Percentiles rank a stretch among this genome's conserved stretches.
phyloP scores from a whole-genome alignment of 1,139 yeast species.

The Scheffersomyces insectosa region DNA sequence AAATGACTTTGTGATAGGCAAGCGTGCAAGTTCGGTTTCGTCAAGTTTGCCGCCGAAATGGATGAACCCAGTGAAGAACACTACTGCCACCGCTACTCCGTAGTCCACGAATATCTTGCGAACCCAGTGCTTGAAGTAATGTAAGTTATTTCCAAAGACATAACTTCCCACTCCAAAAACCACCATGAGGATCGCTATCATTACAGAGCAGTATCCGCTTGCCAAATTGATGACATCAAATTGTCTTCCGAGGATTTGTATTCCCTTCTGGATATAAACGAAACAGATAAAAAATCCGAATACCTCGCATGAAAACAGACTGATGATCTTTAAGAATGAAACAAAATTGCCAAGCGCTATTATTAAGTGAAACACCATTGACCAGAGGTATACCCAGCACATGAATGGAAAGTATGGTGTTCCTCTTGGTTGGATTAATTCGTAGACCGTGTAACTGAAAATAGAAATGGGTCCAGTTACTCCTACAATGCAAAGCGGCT shows the following conservation, averaged over 20 bases:
- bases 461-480: constrained; percentile 95
- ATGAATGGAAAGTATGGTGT: constrained; percentile 86
- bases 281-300: constrained; percentile 90
- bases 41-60: constrained; percentile 82
- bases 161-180: constrained; percentile 70
- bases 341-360: constrained; percentile 74
- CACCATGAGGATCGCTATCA: constrained; percentile 71
- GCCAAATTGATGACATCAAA: constrained; percentile 49
- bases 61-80: constrained; percentile 88
- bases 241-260: constrained; percentile 75
- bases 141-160: constrained; percentile 59
- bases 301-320: constrained; percentile 85
- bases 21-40: constrained; percentile 49
- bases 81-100: constrained; percentile 77
- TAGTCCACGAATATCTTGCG: constrained; percentile 82
- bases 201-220: constrained; percentile 75
- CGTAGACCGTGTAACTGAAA: constrained; percentile 88
- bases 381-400: constrained; percentile 96
- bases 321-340: constrained; percentile 68
- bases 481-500: constrained; percentile 94
- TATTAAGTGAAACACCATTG: constrained; percentile 75
- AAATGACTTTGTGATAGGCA: constrained; percentile 76
- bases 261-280: constrained; percentile 89
- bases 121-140: constrained; percentile 56
- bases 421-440: constrained; percentile 63